phyloP scores from a whole-genome alignment of 1,139 yeast genomes.

The Taiozyma sp. region DNA sequence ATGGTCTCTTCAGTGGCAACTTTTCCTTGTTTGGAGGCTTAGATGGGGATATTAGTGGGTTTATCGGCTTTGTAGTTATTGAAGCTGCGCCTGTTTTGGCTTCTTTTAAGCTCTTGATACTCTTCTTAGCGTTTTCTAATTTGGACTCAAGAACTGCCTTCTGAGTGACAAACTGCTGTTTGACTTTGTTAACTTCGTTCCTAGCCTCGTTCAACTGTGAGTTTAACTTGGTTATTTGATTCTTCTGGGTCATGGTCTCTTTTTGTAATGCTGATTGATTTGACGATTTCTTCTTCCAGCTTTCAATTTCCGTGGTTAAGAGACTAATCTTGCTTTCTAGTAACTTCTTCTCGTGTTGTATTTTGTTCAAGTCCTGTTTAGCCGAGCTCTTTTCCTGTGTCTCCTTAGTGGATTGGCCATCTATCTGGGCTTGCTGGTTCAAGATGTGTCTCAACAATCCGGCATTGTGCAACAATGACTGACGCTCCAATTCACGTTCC shows the following conservation, averaged over 20 bases:
- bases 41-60: background rate
- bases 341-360: slow-evolving; percentile 19
- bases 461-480: slow-evolving; percentile 15
- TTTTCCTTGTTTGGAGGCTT: slow-evolving; percentile 5
- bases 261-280: slow-evolving; percentile 15
- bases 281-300: slow-evolving; percentile 18
- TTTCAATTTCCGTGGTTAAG: slow-evolving; percentile 16
- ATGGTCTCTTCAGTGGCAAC: slow-evolving; percentile 10
- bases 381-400: slow-evolving; percentile 8
- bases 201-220: slow-evolving; percentile 16
- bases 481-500: slow-evolving; percentile 15
- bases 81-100: background rate
- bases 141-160: slow-evolving; percentile 31
- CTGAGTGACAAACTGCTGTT: slow-evolving; percentile 26
- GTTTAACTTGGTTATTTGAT: slow-evolving; percentile 18
- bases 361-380: slow-evolving; percentile 16
- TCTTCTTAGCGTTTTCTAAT: slow-evolving; percentile 28
- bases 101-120: slow-evolving; percentile 22
- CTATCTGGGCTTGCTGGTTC: slow-evolving; percentile 14
- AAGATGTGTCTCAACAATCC: slow-evolving; percentile 14
- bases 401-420: slow-evolving; percentile 8
- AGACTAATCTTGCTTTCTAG: slow-evolving; percentile 16
- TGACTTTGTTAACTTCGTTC: slow-evolving; percentile 13
- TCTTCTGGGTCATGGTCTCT: slow-evolving; percentile 18
- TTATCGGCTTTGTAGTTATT: background rate